phyloP scores from a whole-genome alignment of 192 early-diverging fungal genomes.

The Umbelopsis vinacea region DNA sequence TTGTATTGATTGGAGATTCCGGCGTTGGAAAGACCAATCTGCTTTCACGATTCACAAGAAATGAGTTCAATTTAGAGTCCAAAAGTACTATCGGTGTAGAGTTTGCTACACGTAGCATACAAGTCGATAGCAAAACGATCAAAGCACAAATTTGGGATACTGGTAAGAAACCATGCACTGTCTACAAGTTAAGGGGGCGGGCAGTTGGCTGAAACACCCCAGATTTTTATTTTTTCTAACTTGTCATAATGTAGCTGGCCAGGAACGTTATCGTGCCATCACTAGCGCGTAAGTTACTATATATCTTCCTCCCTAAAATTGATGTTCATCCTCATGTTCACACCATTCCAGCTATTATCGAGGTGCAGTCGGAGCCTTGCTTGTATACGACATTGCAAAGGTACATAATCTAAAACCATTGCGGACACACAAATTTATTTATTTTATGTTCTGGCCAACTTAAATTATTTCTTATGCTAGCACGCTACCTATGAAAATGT shows the following conservation, averaged over 20 bases:
- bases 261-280: slow-evolving; percentile 85
- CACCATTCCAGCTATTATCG: slow-evolving; percentile 80
- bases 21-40: slow-evolving; percentile 98
- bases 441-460: not conserved
- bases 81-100: slow-evolving; percentile 98
- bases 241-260: slow-evolving; percentile 50
- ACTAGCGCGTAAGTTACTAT: slow-evolving; percentile 60
- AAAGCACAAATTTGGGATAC: slow-evolving; percentile 99
- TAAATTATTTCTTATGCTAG: slow-evolving; percentile 20
- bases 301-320: not conserved
- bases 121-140: slow-evolving; percentile 94
- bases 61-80: slow-evolving; percentile 96
- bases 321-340: not conserved
- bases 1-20: slow-evolving; percentile 92
- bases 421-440: not conserved
- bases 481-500: slow-evolving; percentile 96
- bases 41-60: slow-evolving; percentile 91
- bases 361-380: slow-evolving; percentile 95
- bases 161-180: slow-evolving; percentile 49
- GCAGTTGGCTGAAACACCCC: slow-evolving; percentile 5
- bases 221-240: not conserved
- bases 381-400: slow-evolving; percentile 98
- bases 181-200: slow-evolving; percentile 29
- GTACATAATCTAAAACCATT: not conserved
- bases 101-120: slow-evolving; percentile 91